These are phyloP conservation scores for Arctostaphylos glauca DNA, from an alignment of 148 eudicot species.

Conservation along the genomic window DNA sequence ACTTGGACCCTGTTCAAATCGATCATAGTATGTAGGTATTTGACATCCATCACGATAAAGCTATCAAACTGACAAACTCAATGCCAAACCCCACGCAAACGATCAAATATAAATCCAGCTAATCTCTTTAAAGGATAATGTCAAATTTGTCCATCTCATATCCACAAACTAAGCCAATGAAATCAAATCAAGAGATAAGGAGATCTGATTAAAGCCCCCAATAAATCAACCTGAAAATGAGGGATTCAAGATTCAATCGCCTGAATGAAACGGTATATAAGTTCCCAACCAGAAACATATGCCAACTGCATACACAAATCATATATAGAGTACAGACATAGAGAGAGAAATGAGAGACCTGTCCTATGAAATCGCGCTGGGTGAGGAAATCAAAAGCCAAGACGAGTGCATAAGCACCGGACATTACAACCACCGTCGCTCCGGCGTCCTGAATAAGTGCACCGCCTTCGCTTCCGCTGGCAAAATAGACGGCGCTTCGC, in stretches of 20 bases:
- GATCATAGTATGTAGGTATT: background rate
- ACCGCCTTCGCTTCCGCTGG: background rate
- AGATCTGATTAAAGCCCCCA: background rate
- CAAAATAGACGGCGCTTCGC: background rate
- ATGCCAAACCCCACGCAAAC: background rate
- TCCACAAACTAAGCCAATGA: too few relatives aligned
- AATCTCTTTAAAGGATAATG: background rate
- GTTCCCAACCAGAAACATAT: background rate
- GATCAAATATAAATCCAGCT: background rate
- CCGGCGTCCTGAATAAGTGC: conserved; percentile 47
- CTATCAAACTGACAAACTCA: background rate
- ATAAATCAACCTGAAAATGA: background rate
- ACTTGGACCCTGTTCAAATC: background rate
- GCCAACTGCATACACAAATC: background rate
- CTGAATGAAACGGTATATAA: background rate
- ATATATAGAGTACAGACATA: background rate
- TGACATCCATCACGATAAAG: too few relatives aligned
- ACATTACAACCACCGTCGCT: conserved; percentile 35
- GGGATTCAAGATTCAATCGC: background rate
- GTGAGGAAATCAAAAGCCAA: conserved; percentile 51
- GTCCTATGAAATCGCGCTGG: conserved; percentile 38
- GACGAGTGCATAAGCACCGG: conserved; percentile 57
- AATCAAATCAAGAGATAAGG: too few relatives aligned
- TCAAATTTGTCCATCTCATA: too few relatives aligned
- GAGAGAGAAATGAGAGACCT: conserved; percentile 28